Evolutionary conservation across 495 filamentous ascomycete genomes (phyloP).

Genomic region (Lepidopterella palustris): DNA sequence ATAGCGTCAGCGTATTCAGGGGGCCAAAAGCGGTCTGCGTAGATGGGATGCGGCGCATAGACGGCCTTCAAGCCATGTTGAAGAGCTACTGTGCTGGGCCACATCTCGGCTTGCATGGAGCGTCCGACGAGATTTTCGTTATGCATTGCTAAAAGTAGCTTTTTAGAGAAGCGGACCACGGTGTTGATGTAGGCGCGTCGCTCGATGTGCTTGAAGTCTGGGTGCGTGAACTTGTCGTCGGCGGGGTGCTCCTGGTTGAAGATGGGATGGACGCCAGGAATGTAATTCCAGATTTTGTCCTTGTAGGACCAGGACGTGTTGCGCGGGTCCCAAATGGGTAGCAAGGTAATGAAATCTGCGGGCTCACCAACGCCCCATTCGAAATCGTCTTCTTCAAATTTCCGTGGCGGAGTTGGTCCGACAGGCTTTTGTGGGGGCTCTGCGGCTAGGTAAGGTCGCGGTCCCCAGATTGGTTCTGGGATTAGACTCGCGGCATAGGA

Average conservation of each 20-base stretch:
- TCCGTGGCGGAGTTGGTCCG: slow-evolving; percentile 49
- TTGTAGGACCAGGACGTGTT: slow-evolving; percentile 58
- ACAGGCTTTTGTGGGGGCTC: slow-evolving; percentile 48
- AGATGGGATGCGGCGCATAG: slow-evolving; percentile 64
- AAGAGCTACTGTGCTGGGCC: slow-evolving; percentile 55
- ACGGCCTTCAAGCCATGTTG: slow-evolving; percentile 69
- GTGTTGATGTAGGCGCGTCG: slow-evolving; percentile 62
- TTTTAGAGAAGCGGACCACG: slow-evolving; percentile 55
- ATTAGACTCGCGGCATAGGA: slow-evolving; percentile 33
- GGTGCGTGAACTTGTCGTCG: slow-evolving; percentile 31
- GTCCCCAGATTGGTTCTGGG: slow-evolving; percentile 53
- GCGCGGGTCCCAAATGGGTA: slow-evolving; percentile 62
- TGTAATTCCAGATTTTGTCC: slow-evolving; percentile 57
- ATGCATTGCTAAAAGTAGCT: slow-evolving; percentile 58
- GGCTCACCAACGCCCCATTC: slow-evolving; percentile 70
- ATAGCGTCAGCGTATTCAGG: slow-evolving; percentile 49
- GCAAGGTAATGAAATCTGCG: slow-evolving; percentile 65
- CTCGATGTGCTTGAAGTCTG: slow-evolving; percentile 42
- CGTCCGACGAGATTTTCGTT: slow-evolving; percentile 54
- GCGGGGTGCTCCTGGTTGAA: slow-evolving; percentile 25
- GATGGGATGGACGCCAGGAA: slow-evolving; percentile 39
- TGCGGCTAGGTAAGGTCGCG: slow-evolving; percentile 39
- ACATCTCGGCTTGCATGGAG: slow-evolving; percentile 64
- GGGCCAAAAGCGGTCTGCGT: slow-evolving; percentile 55
- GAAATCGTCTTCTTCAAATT: slow-evolving; percentile 55